Conservation (phyloP, 805 yeast genomes). For the Dipodascopsis tothii region DNA sequence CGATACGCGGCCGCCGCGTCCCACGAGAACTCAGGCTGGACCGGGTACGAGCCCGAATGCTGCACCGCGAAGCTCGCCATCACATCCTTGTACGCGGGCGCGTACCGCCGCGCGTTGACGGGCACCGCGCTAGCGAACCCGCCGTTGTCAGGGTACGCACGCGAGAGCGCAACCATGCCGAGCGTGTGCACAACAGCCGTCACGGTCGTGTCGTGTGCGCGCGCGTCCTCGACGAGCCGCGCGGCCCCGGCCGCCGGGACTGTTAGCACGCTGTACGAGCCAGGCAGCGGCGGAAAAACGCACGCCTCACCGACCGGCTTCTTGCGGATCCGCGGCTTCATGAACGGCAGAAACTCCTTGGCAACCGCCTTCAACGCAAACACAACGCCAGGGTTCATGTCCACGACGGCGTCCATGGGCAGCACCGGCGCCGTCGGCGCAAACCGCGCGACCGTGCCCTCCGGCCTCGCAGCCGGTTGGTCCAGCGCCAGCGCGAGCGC, state of each 20-base stretch:
- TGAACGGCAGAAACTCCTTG: not conserved
- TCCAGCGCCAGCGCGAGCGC: not conserved
- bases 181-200: constrained; percentile 6
- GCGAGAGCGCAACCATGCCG: constrained; percentile 1
- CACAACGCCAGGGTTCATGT: not conserved
- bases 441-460: not conserved
- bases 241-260: not conserved
- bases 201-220: constrained; percentile 8
- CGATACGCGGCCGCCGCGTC: no score
- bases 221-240: constrained; percentile 1
- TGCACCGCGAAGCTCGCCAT: not conserved
- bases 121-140: constrained; percentile 6
- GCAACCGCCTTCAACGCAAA: not conserved
- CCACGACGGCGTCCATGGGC: not conserved
- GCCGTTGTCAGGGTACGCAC: constrained; percentile 1
- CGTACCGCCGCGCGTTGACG: constrained; percentile 11
- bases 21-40: not conserved
- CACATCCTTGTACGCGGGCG: not conserved
- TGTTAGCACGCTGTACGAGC: not conserved
- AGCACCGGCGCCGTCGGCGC: not conserved
- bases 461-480: not conserved
- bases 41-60: not conserved
- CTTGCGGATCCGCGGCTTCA: not conserved
- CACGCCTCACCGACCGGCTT: not conserved
- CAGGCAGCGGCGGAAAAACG: not conserved